Percentiles rank a stretch among this genome's conserved stretches.
Conservation (phyloP, 2,329 filamentous ascomycete genomes). For the Colletotrichum sp. region DNA sequence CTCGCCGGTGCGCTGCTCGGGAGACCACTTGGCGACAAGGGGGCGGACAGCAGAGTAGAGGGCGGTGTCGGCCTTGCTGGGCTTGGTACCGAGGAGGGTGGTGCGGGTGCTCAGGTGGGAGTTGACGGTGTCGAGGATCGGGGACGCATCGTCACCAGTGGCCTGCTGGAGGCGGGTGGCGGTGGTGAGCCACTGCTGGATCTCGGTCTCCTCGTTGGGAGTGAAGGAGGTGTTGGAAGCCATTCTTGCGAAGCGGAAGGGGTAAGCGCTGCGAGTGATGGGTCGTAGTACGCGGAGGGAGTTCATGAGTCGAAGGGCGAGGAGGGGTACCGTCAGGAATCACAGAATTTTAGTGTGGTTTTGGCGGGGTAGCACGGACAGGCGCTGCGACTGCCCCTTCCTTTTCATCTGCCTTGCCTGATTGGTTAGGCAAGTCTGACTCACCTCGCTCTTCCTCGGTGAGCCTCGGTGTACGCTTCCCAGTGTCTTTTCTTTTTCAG, state of each 20-base stretch:
- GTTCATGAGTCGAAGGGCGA: slow-evolving; percentile 38
- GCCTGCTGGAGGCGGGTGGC: slow-evolving; percentile 69
- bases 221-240: slow-evolving; percentile 74
- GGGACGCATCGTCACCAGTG: slow-evolving; percentile 61
- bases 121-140: slow-evolving; percentile 82
- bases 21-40: slow-evolving; percentile 77
- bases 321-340: background rate
- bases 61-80: slow-evolving; percentile 84
- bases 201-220: slow-evolving; percentile 81
- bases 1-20: slow-evolving; percentile 89
- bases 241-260: slow-evolving; percentile 59
- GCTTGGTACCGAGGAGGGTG: slow-evolving; percentile 87
- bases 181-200: slow-evolving; percentile 87
- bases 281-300: slow-evolving; percentile 45
- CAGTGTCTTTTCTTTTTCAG: background rate
- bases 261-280: slow-evolving; percentile 38
- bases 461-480: background rate
- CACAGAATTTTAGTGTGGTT: slow-evolving; percentile 9
- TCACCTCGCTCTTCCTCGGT: background rate
- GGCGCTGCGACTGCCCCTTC: slow-evolving; percentile 8
- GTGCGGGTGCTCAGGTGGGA: slow-evolving; percentile 86
- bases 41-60: slow-evolving; percentile 82
- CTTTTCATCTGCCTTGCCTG: background rate
- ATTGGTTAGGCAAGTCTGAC: background rate
- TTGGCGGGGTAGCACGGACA: slow-evolving; percentile 10